A percentile compares a stretch with the other conserved stretches of the same genome.
Conservation (phyloP, 768 basidiomycete genomes). For the Rubroboletus satanas region DNA sequence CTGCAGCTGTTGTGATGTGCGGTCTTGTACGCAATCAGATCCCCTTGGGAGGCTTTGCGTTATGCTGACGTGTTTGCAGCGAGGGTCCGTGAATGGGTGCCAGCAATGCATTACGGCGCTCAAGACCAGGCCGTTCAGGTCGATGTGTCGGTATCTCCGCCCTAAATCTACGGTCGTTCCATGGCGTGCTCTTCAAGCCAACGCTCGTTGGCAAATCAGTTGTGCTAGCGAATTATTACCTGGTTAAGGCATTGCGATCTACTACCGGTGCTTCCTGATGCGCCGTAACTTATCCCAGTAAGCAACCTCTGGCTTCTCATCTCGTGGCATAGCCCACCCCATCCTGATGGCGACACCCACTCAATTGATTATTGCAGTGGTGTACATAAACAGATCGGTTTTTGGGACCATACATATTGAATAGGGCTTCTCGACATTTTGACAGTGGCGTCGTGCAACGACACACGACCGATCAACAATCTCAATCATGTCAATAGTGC, state of each 20-base stretch:
- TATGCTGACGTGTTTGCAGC: constrained; percentile 27
- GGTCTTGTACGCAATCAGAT: constrained; percentile 28
- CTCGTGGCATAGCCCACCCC: constrained; percentile 14
- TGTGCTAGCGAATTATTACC: constrained; percentile 5
- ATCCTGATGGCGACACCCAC: constrained; percentile 7
- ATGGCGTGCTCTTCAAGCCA: background rate
- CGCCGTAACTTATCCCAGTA: constrained; percentile 7
- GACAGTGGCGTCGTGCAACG: constrained; percentile 26
- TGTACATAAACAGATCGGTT: constrained; percentile 18
- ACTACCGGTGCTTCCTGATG: constrained; percentile 21
- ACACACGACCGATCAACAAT: constrained; percentile 13
- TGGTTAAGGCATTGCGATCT: constrained; percentile 19
- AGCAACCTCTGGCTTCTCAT: constrained; percentile 4
- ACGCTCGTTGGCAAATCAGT: constrained; percentile 2
- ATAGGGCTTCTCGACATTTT: constrained; percentile 9
- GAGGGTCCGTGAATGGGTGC: constrained; percentile 27
- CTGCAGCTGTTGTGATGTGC: constrained; percentile 13
- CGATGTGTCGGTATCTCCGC: constrained; percentile 20
- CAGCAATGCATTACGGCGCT: constrained; percentile 30
- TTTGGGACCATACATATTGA: constrained; percentile 3
- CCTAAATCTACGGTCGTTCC: constrained; percentile 9
- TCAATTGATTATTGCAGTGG: constrained; percentile 12
- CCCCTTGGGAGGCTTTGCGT: constrained; percentile 16
- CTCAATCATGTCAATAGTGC: constrained; percentile 10
- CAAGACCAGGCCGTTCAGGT: constrained; percentile 2